Conservation (phyloP, 2,329 filamentous ascomycete genomes). For the Orbilia ellipsospora region DNA sequence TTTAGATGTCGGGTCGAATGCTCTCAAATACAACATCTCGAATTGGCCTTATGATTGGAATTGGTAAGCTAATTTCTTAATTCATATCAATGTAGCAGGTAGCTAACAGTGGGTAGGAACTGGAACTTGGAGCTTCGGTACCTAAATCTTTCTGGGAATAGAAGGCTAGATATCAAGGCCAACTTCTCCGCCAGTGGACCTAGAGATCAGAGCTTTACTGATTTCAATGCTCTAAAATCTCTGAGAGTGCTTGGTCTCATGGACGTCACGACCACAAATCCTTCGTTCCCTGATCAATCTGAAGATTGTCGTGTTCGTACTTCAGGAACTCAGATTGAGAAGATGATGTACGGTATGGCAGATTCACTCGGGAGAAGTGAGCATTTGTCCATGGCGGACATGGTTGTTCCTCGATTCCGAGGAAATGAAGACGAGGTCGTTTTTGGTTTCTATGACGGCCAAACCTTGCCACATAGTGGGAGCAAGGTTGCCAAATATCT, state of each 20-base stretch:
- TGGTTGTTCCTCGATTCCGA: slow-evolving; percentile 92
- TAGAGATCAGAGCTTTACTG: slow-evolving; percentile 78
- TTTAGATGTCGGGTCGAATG: slow-evolving; percentile 93
- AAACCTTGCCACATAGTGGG: slow-evolving; percentile 85
- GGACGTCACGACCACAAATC: slow-evolving; percentile 95
- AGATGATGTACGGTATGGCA: slow-evolving; percentile 95
- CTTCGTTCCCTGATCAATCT: slow-evolving; percentile 92
- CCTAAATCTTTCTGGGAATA: slow-evolving; percentile 96
- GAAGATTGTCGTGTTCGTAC: slow-evolving; percentile 95
- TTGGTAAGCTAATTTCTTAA: slow-evolving; percentile 66
- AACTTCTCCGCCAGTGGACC: slow-evolving; percentile 78
- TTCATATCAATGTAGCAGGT: no score
- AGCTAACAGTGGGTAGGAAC: slow-evolving; percentile 68
- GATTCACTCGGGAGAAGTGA: slow-evolving; percentile 93
- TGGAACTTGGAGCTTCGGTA: slow-evolving; percentile 95
- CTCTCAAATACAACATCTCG: slow-evolving; percentile 96
- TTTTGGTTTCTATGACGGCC: slow-evolving; percentile 94
- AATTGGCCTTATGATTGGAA: slow-evolving; percentile 99
- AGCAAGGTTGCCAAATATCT: slow-evolving; percentile 96
- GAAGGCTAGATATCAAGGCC: slow-evolving; percentile 87
- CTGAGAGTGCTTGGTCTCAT: slow-evolving; percentile 91
- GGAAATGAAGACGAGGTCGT: slow-evolving; percentile 90
- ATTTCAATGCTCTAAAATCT: slow-evolving; percentile 86
- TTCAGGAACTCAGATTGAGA: slow-evolving; percentile 91
- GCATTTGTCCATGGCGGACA: slow-evolving; percentile 92